phyloP scores from a whole-genome alignment of 2,329 filamentous ascomycete species.

The Conoideocrella luteorostrata region DNA sequence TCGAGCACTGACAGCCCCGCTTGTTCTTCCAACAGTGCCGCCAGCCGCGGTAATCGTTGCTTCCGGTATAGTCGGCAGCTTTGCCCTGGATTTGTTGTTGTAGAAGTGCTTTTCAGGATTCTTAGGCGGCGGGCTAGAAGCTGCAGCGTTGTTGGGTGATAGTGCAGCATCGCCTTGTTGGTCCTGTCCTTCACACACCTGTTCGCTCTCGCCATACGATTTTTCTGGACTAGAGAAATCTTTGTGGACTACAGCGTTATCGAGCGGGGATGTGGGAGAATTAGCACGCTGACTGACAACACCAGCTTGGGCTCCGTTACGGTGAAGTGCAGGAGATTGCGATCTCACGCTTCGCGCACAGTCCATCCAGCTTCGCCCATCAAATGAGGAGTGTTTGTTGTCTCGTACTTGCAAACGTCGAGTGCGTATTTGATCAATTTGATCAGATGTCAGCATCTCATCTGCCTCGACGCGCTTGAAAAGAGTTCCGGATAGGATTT shows the following conservation, averaged over 20 bases:
- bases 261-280: constrained; percentile 1
- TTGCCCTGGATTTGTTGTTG: constrained; percentile 33
- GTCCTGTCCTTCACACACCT: neutral
- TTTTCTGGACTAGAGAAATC: constrained; percentile 4
- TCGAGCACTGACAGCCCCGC: neutral
- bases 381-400: too few species aligned
- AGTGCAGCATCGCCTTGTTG: constrained; percentile 23
- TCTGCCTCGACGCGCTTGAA: constrained; percentile 52
- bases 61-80: constrained; percentile 15
- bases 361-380: too few species aligned
- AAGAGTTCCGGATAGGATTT: constrained; percentile 47
- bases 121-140: neutral
- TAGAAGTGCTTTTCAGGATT: constrained; percentile 4
- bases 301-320: too few species aligned
- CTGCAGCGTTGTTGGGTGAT: neutral
- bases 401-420: neutral
- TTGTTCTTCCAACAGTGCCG: neutral
- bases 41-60: neutral
- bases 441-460: constrained; percentile 36
- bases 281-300: neutral
- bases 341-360: too few species aligned
- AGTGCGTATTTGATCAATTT: neutral
- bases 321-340: too few species aligned
- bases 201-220: neutral
- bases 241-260: constrained; percentile 3